Evolutionary conservation across 805 yeast species (phyloP).

Genomic region (Candida oleophila): DNA sequence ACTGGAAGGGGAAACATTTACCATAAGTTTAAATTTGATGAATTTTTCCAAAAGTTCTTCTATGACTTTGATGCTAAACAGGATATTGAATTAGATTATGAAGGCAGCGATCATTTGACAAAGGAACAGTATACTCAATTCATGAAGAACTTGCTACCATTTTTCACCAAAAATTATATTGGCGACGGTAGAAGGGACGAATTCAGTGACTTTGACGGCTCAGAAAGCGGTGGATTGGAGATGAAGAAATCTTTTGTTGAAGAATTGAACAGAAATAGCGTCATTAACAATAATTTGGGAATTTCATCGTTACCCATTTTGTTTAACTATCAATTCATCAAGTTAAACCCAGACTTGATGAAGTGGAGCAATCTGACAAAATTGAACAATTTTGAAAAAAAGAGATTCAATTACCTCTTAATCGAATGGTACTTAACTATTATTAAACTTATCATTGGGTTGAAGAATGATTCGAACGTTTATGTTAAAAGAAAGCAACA

Average conservation of each 20-base stretch:
- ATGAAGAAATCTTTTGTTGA: neutral
- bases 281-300: constrained; percentile 51
- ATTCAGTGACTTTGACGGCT: neutral
- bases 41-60: constrained; percentile 15
- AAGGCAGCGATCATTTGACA: neutral
- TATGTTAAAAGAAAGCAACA: neutral
- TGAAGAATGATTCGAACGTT: constrained; percentile 8
- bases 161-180: constrained; percentile 9
- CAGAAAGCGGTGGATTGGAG: neutral
- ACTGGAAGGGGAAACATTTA: neutral
- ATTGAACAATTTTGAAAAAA: constrained; percentile 23
- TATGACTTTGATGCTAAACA: constrained; percentile 12
- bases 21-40: constrained; percentile 14
- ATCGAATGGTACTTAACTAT: constrained; percentile 48
- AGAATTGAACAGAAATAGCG: constrained; percentile 4
- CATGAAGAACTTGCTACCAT: constrained; percentile 15
- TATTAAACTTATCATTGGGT: constrained; percentile 40
- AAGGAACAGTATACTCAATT: constrained; percentile 8
- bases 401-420: constrained; percentile 32
- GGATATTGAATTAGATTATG: constrained; percentile 10
- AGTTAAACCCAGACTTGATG: constrained; percentile 16
- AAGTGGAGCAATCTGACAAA: constrained; percentile 23
- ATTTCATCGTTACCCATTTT: constrained; percentile 50
- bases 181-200: neutral
- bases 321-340: constrained; percentile 34